Percentiles rank a stretch among this genome's conserved stretches.
These are phyloP conservation scores for Thelonectria discophora DNA, from an alignment of 2,329 filamentous ascomycete genomes.

Conservation along the genomic window DNA sequence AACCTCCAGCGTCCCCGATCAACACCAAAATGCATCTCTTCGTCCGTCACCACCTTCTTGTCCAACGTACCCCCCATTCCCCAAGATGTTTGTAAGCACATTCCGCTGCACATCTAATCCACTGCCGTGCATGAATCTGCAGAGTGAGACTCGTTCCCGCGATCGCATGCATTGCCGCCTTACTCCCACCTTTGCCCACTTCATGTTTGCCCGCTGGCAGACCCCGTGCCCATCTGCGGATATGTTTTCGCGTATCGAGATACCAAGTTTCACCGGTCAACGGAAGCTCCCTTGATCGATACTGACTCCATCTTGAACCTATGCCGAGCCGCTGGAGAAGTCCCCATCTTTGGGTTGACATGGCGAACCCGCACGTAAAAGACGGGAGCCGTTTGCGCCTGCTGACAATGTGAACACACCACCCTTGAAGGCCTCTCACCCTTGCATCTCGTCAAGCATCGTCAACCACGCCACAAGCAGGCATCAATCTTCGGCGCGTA, in stretches of 20 bases:
- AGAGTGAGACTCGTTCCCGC: not conserved
- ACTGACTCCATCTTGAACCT: not conserved
- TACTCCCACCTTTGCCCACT: conserved; percentile 16
- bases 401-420: not conserved
- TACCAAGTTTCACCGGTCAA: not conserved
- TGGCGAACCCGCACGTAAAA: not conserved
- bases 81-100: not conserved
- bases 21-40: not conserved
- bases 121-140: not conserved
- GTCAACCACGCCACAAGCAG: not conserved
- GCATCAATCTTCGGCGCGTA: not conserved
- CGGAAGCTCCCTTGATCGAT: not conserved
- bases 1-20: not conserved
- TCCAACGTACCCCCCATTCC: not conserved
- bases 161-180: not conserved
- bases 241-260: not conserved
- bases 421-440: not conserved
- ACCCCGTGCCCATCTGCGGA: not conserved
- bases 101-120: not conserved
- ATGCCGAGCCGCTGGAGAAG: not conserved
- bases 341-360: not conserved
- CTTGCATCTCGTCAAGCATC: not conserved
- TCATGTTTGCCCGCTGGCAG: not conserved
- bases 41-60: not conserved
- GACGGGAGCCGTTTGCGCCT: not conserved